Evolutionary conservation across 768 basidiomycete species (phyloP).

Genomic region (Tubosaeta brunneosetosa): DNA sequence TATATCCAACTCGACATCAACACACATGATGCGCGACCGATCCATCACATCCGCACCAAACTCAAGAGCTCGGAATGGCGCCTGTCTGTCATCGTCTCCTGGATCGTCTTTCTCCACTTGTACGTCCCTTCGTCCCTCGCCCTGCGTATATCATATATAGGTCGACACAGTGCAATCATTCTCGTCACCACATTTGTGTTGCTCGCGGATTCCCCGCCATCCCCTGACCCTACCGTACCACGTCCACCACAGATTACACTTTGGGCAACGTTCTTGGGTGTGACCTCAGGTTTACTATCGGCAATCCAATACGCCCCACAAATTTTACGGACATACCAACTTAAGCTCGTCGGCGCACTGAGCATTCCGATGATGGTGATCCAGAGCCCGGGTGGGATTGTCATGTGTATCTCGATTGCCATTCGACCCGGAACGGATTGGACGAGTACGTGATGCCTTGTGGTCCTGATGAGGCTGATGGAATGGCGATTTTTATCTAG

Average conservation of each 20-base stretch:
- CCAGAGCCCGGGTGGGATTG: constrained; percentile 82
- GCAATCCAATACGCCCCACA: constrained; percentile 88
- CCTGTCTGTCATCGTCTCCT: constrained; percentile 69
- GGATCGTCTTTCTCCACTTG: constrained; percentile 72
- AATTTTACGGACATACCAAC: constrained; percentile 69
- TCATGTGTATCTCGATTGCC: constrained; percentile 85
- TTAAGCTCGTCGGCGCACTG: constrained; percentile 84
- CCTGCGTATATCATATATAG: not conserved
- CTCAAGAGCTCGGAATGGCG: constrained; percentile 68
- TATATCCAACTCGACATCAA: constrained; percentile 47
- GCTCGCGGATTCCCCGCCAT: constrained; percentile 40
- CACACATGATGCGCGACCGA: constrained; percentile 38
- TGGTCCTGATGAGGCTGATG: not conserved
- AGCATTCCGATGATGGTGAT: constrained; percentile 96
- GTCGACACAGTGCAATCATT: constrained; percentile 34
- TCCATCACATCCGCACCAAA: constrained; percentile 41
- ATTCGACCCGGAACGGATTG: constrained; percentile 77
- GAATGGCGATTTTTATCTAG: constrained; percentile 29
- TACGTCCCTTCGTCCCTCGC: constrained; percentile 33
- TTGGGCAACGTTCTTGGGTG: constrained; percentile 88
- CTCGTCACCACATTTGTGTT: constrained; percentile 60
- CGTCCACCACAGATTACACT: constrained; percentile 37
- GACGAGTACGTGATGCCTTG: constrained; percentile 53
- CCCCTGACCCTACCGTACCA: constrained; percentile 33
- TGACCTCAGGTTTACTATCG: constrained; percentile 74